Percentiles rank a stretch among this genome's conserved stretches.
Evolutionary conservation across 1,139 yeast species (phyloP).

Genomic region (Kodamaea suecica): DNA sequence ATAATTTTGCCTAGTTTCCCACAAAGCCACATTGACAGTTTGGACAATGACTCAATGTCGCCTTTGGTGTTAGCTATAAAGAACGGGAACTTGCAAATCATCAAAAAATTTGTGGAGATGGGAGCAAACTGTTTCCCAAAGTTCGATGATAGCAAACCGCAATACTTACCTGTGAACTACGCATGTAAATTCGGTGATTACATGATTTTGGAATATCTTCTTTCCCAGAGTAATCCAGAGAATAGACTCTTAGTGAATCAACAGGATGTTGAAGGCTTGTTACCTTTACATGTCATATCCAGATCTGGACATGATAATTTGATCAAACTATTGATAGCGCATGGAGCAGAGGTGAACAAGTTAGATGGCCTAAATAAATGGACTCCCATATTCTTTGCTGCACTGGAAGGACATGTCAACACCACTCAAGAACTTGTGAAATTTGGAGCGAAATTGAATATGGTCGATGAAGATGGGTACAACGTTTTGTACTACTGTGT

Average conservation of each 20-base stretch:
- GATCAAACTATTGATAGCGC: constrained; percentile 61
- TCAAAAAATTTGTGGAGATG: constrained; percentile 39
- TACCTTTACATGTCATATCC: constrained; percentile 86
- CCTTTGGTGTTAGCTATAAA: constrained; percentile 80
- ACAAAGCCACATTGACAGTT: constrained; percentile 40
- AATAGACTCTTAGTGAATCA: constrained; percentile 36
- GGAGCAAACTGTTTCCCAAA: constrained; percentile 60
- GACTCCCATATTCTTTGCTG: constrained; percentile 92
- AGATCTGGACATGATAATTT: constrained; percentile 74
- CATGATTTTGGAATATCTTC: constrained; percentile 62
- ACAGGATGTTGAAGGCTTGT: constrained; percentile 82
- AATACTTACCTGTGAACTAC: constrained; percentile 78
- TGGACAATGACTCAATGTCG: constrained; percentile 74
- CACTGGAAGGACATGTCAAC: constrained; percentile 74
- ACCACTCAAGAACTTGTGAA: constrained; percentile 70
- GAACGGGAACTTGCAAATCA: constrained; percentile 56
- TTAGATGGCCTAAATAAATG: constrained; percentile 84
- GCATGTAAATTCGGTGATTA: constrained; percentile 87
- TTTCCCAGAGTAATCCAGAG: constrained; percentile 27
- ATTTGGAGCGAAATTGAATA: constrained; percentile 66
- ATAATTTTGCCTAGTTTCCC: constrained; percentile 43
- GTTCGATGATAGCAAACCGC: constrained; percentile 47
- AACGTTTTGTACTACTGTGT: constrained; percentile 87
- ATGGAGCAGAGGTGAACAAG: constrained; percentile 78
- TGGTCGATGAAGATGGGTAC: constrained; percentile 80